Evolutionary conservation across 2,329 filamentous ascomycete genomes (phyloP).

Genomic region (Dactylonectria macrodidyma): DNA sequence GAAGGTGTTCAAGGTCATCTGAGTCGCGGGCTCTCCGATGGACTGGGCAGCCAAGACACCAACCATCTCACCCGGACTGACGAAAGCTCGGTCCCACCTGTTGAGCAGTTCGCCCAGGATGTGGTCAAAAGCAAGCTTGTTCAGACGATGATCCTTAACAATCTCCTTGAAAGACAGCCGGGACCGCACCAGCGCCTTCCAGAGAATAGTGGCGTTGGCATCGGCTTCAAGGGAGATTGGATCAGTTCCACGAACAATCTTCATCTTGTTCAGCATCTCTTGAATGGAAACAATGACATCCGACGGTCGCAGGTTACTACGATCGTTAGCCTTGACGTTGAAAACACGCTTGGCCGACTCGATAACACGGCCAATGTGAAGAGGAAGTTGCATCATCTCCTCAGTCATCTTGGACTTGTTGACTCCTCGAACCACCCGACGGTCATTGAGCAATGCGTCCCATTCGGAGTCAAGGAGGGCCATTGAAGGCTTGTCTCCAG

Average conservation of each 20-base stretch:
- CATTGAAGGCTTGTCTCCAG: slow-evolving; percentile 90
- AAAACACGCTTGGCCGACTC: slow-evolving; percentile 92
- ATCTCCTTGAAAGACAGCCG: slow-evolving; percentile 94
- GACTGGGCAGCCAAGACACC: slow-evolving; percentile 98
- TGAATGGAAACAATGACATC: slow-evolving; percentile 88
- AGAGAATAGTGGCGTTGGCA: slow-evolving; percentile 87
- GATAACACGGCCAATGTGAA: slow-evolving; percentile 93
- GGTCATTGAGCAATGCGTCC: slow-evolving; percentile 82
- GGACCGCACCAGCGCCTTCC: slow-evolving; percentile 93
- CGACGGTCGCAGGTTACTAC: slow-evolving; percentile 90
- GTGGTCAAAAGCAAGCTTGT: slow-evolving; percentile 93
- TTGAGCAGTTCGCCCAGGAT: slow-evolving; percentile 92
- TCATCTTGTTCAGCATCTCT: slow-evolving; percentile 80
- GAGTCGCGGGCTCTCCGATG: slow-evolving; percentile 97
- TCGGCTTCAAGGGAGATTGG: slow-evolving; percentile 88
- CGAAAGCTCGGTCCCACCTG: slow-evolving; percentile 87
- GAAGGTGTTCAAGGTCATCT: slow-evolving; percentile 99
- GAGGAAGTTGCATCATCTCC: slow-evolving; percentile 89
- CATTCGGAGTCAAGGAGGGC: slow-evolving; percentile 90
- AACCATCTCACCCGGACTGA: slow-evolving; percentile 98
- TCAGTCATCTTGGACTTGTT: slow-evolving; percentile 80
- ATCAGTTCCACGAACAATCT: slow-evolving; percentile 90
- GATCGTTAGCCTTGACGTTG: slow-evolving; percentile 86
- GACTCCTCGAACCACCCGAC: slow-evolving; percentile 80
- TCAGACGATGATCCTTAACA: slow-evolving; percentile 87